Percentiles rank a stretch among this genome's conserved stretches.
These are phyloP conservation scores for Nicotiana obtusifolia DNA, from an alignment of 257 asterid species.

Conservation along the genomic window DNA sequence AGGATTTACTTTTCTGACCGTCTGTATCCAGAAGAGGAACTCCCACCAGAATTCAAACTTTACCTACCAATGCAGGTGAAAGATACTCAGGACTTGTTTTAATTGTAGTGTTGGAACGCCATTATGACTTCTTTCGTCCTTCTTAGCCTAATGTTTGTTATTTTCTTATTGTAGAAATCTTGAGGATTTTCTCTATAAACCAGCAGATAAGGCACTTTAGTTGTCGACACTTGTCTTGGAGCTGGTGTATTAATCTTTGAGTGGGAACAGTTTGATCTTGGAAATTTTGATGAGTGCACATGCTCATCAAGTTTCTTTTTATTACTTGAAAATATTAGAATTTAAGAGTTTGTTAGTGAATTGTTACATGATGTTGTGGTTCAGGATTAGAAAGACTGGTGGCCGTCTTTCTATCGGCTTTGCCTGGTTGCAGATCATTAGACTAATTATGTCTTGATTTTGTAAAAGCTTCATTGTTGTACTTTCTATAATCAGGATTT, in stretches of 20 bases:
- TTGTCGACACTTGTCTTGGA: neutral
- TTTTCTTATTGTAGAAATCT: neutral
- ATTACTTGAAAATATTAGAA: too few species aligned
- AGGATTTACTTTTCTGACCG: constrained; percentile 94
- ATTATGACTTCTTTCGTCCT: neutral
- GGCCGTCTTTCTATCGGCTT: neutral
- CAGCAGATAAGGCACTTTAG: neutral
- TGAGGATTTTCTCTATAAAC: neutral
- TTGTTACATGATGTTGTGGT: neutral
- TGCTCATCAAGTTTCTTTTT: neutral
- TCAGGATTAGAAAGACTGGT: neutral
- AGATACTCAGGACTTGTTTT: neutral
- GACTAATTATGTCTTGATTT: neutral
- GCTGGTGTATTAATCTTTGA: neutral
- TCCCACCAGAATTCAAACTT: constrained; percentile 93
- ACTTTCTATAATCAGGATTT: neutral
- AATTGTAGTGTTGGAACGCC: neutral
- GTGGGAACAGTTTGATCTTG: neutral
- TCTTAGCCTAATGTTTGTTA: neutral
- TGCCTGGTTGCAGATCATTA: neutral
- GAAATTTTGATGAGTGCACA: neutral
- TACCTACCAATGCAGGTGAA: constrained; percentile 94
- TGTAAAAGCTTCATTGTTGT: neutral
- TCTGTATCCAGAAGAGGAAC: constrained; percentile 92
- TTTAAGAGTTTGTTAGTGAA: neutral